Percentiles rank a stretch among this genome's conserved stretches.
These are phyloP conservation scores for Amesomyces nigricolor DNA, from an alignment of 2,329 filamentous ascomycete genomes.

Conservation along the genomic window DNA sequence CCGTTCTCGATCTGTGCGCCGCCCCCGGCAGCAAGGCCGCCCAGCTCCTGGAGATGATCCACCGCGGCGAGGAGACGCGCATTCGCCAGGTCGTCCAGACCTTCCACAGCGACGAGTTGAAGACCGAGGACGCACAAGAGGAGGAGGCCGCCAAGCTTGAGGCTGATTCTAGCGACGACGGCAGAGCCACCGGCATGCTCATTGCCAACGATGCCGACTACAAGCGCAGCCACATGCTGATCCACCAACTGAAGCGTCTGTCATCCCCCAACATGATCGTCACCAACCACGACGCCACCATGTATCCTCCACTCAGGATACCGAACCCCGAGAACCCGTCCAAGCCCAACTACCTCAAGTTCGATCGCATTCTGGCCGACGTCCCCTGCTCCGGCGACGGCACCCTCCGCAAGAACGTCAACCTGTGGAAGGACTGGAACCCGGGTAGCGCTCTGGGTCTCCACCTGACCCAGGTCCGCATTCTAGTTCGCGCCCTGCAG, in stretches of 20 bases:
- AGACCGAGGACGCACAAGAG: slow-evolving; percentile 40
- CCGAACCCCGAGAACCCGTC: slow-evolving; percentile 50
- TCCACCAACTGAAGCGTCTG: slow-evolving; percentile 94
- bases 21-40: slow-evolving; percentile 96
- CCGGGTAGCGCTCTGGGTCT: slow-evolving; percentile 82
- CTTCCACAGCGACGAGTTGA: slow-evolving; percentile 55
- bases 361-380: slow-evolving; percentile 92
- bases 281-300: slow-evolving; percentile 94
- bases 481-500: slow-evolving; percentile 85
- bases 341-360: slow-evolving; percentile 74
- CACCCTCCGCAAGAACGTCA: slow-evolving; percentile 86
- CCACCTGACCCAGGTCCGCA: slow-evolving; percentile 79
- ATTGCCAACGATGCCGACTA: slow-evolving; percentile 97
- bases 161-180: slow-evolving; percentile 64
- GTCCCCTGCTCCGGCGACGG: slow-evolving; percentile 96
- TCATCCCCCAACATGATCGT: slow-evolving; percentile 96
- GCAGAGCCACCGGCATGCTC: slow-evolving; percentile 82
- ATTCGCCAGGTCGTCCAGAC: slow-evolving; percentile 65
- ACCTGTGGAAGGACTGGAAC: slow-evolving; percentile 92
- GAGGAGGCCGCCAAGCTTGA: slow-evolving; percentile 48
- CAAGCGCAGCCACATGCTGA: slow-evolving; percentile 92
- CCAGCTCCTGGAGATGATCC: slow-evolving; percentile 90
- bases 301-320: slow-evolving; percentile 90
- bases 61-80: slow-evolving; percentile 83
- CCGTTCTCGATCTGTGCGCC: slow-evolving; percentile 90